Base-by-base conservation (phyloP, 257 asterid genomes). In the Coffea eugenioides region DNA sequence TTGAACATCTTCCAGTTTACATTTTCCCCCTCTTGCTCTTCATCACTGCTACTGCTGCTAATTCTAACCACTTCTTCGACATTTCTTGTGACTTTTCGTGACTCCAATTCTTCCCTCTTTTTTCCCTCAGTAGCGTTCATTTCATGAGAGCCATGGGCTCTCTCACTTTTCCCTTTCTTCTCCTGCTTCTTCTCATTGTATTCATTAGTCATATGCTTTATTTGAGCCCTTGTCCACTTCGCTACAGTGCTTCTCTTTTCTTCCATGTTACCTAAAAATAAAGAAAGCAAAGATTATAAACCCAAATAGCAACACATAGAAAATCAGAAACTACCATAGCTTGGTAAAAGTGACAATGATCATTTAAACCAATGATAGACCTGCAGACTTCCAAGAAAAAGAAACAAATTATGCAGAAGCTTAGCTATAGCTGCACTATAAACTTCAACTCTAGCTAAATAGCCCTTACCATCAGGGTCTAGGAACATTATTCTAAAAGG, bases 151-250 rank as follows among this genome's bases (percentile, higher is more conserved):
- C 18, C 64, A 18, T 8, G 68, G 27, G 39, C 12, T n/a, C 52
- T 77, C 51, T 79, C 15, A 2, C 56, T 3, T 39, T 39, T 2
- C 43, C 3, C 5, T 39, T 39, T 39, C 43, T 39, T 39, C 43
- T 39, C 43, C 71, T 74, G 27, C 61, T 36, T 75, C 27, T 8
- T 25, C 64, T 61, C 66, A 62, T 3, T 39, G 25, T 39, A 6
- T 18, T 59, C 80, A 7, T 56, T 69, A n/a, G 13, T 0, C 39
- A 45, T 34, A 31, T 31, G 34, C 27, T 12, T 23, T 13, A 0
- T n/a, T 25, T 71, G 69, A 59, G 46, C 25, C 69, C 81, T 69
- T 25, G 84, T 76, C 77, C 81, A 10, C 57, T 52, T 73, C 12
- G 84, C 73, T 70, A 81, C 69, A 36, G 11, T 21, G 3, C 16